A percentile compares a stretch with the other conserved stretches of the same genome.
Conservation (phyloP, 2,329 filamentous ascomycete species). For the Fonsecaea nubica region DNA sequence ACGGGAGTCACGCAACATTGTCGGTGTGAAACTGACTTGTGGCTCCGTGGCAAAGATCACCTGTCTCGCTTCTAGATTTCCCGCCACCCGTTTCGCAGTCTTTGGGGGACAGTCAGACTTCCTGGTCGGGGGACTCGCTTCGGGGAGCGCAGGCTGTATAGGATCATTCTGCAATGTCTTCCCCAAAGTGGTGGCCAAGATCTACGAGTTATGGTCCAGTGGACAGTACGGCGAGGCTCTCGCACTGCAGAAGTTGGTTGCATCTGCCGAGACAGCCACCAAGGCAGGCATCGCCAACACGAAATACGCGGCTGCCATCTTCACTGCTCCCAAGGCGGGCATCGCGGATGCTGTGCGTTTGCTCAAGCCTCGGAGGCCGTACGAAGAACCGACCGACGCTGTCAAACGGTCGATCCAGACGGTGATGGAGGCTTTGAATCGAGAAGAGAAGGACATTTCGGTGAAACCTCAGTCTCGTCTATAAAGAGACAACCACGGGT, state of each 20-base stretch:
- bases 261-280: slow-evolving; percentile 68
- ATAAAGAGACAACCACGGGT: neutral
- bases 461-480: neutral
- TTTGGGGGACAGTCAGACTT: slow-evolving; percentile 78
- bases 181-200: slow-evolving; percentile 60
- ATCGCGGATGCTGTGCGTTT: slow-evolving; percentile 66
- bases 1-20: slow-evolving; percentile 59
- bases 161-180: slow-evolving; percentile 65
- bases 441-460: neutral
- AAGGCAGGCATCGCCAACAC: slow-evolving; percentile 71
- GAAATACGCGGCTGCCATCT: slow-evolving; percentile 71
- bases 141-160: slow-evolving; percentile 62
- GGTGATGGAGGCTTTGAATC: slow-evolving; percentile 41
- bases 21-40: slow-evolving; percentile 72
- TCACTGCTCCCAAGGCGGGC: slow-evolving; percentile 64
- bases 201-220: slow-evolving; percentile 66
- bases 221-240: slow-evolving; percentile 66
- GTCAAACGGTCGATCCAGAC: slow-evolving; percentile 53
- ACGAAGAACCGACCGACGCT: slow-evolving; percentile 56
- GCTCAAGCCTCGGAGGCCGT: slow-evolving; percentile 65
- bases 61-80: slow-evolving; percentile 59
- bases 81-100: slow-evolving; percentile 65
- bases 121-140: slow-evolving; percentile 62
- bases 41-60: slow-evolving; percentile 67
- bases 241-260: slow-evolving; percentile 65